Conservation (phyloP, 306 rosid species). For the apple (Malus domestica) region DNA sequence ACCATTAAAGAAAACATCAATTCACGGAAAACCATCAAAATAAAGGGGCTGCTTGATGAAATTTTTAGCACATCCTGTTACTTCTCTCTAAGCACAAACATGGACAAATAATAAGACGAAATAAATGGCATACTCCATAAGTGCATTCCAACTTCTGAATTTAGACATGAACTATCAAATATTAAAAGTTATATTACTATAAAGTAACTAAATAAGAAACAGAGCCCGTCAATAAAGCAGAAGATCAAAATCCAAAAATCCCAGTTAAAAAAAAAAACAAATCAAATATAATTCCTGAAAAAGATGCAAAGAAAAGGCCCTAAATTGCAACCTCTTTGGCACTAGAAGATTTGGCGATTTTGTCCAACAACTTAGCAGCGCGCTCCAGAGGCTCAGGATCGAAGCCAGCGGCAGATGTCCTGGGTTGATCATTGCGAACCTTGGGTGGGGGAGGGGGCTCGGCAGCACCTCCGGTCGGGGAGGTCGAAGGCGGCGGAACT, state of each 20-base stretch:
- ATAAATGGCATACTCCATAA: neutral
- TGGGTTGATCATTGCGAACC: conserved; percentile 71
- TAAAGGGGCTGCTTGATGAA: neutral
- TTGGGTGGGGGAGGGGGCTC: conserved; percentile 26
- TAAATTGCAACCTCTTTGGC: conserved; percentile 55
- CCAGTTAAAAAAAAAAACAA: neutral
- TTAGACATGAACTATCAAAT: neutral
- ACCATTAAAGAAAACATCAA: neutral
- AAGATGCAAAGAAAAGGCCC: neutral
- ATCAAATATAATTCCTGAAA: neutral
- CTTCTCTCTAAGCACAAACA: neutral
- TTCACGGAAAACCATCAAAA: neutral
- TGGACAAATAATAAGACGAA: neutral
- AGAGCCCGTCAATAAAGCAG: neutral
- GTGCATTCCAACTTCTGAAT: neutral
- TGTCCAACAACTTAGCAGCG: conserved; percentile 54
- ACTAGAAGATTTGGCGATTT: conserved; percentile 42
- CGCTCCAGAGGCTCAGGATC: conserved; percentile 81
- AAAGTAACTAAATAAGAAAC: neutral
- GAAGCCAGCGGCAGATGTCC: conserved; percentile 80
- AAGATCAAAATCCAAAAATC: neutral
- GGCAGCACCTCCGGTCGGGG: conserved; percentile 3
- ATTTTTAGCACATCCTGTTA: neutral
- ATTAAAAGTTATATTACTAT: neutral
- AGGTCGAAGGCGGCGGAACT: neutral